Base-by-base conservation (phyloP, 176 grass and related monocot genomes). In the Panicum miliaceum region DNA sequence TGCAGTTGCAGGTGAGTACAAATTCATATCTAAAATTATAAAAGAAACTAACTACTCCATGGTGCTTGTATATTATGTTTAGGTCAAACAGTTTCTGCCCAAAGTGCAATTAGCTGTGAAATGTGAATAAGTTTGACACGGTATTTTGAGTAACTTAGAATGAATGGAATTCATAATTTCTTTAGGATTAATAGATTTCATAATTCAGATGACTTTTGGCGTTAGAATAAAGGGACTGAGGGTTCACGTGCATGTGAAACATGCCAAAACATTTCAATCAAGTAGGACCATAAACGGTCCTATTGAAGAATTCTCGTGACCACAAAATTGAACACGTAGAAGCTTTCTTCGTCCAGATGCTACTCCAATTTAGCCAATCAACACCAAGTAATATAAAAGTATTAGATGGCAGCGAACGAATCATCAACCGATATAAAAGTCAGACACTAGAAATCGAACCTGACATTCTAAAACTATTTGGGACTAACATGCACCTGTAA, bases 221-320 rank as follows among this genome's bases (percentile, higher is more conserved):
- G 13, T 57, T 35, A 75, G 32, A 86, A 26, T 36, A 72, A 54
- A 76, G 15, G 36, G 74, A 9, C 18, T 62, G 45, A 34, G 23
- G 56, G 32, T 37, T 84, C 86, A 78, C 86, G 52, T 78, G 86
- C 11, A 48, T 46, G n/a, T 29, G 57, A 43, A 84, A 83, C 46
- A 57, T 71, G 86, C 43, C 74, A 84, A 88, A 78, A 64, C 19
- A 57, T 78, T 68, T 57, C 66, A 26, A 65, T 78, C 74, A 79
- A 79, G 73, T 56, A 64, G 72, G 80, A 4, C 72, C 43, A 18
- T 11, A 7, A 63, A 76, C 77, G 73, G 80, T 72, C 66, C 56
- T 20, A 26, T 46, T 5, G 8, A 25, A 56, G 74, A 46, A 53
- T 72, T 65, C 48, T 35, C 7, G 74, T 84, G 66, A 65, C 64